Evolutionary conservation across 2,329 filamentous ascomycete genomes (phyloP).

Genomic region (Diaporthe caulivora): DNA sequence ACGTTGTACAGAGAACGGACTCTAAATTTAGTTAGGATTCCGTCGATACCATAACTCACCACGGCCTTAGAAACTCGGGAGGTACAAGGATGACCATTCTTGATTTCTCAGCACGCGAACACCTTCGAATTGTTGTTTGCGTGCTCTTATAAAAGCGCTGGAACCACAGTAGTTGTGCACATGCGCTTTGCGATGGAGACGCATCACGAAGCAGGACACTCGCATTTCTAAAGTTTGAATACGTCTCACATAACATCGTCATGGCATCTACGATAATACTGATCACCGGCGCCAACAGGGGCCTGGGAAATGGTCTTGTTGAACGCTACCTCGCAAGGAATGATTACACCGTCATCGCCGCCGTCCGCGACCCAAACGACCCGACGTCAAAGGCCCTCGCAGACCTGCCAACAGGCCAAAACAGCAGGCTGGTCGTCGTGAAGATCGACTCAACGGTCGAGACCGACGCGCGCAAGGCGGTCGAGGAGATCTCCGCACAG

Average conservation of each 20-base stretch:
- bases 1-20: too few species aligned
- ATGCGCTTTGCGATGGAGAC: not conserved
- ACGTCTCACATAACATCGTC: not conserved
- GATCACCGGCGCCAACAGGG: slow-evolving; percentile 47
- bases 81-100: not conserved
- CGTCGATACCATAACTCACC: not conserved
- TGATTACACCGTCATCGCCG: slow-evolving; percentile 31
- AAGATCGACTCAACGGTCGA: slow-evolving; percentile 55
- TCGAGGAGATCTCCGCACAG: slow-evolving; percentile 47
- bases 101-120: not conserved
- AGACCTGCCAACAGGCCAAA: slow-evolving; percentile 42
- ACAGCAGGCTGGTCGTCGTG: slow-evolving; percentile 54
- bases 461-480: slow-evolving; percentile 50
- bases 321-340: slow-evolving; percentile 36
- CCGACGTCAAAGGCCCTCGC: slow-evolving; percentile 12
- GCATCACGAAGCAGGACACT: not conserved
- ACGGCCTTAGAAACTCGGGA: not conserved
- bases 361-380: slow-evolving; percentile 28
- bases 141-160: not conserved
- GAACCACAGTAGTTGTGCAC: not conserved
- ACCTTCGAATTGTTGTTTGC: not conserved
- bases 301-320: slow-evolving; percentile 45
- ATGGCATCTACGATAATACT: slow-evolving; percentile 37
- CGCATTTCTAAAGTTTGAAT: not conserved
- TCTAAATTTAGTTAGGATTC: not conserved